phyloP scores from a whole-genome alignment of 2,329 filamentous ascomycete species.

The Myriosclerotinia curreyana region DNA sequence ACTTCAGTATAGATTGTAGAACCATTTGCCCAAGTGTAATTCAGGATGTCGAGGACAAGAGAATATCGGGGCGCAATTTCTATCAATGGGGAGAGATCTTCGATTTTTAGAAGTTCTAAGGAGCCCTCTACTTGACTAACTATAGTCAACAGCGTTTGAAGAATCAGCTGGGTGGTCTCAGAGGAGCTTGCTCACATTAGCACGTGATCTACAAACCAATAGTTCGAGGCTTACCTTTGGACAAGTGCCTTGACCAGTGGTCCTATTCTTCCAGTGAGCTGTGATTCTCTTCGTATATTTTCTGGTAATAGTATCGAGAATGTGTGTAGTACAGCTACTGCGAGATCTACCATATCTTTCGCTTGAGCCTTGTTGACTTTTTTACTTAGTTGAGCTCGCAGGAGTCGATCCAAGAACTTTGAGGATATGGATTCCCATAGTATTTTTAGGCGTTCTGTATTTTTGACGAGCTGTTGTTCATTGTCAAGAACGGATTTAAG shows the following conservation, averaged over 20 bases:
- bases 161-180: conserved; percentile 51
- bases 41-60: conserved; percentile 54
- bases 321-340: conserved; percentile 60
- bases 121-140: conserved; percentile 53
- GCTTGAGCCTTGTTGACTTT: conserved; percentile 45
- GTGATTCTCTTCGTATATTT: conserved; percentile 44
- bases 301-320: conserved; percentile 58
- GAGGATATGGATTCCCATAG: conserved; percentile 60
- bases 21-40: conserved; percentile 56
- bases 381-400: conserved; percentile 50
- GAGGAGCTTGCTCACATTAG: conserved; percentile 44
- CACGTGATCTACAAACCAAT: conserved; percentile 19
- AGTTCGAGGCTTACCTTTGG: conserved; percentile 46
- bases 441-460: conserved; percentile 46
- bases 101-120: conserved; percentile 46
- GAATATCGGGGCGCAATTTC: conserved; percentile 55
- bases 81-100: conserved; percentile 54
- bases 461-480: conserved; percentile 48
- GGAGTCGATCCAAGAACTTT: conserved; percentile 62
- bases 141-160: conserved; percentile 57
- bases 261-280: conserved; percentile 53
- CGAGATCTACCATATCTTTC: conserved; percentile 60
- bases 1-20: conserved; percentile 38
- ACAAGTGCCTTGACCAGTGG: conserved; percentile 52
- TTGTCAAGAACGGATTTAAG: conserved; percentile 65